Evolutionary conservation across 73 alveolate species (phyloP).

Genomic region (Paramecium sexaurelia): DNA sequence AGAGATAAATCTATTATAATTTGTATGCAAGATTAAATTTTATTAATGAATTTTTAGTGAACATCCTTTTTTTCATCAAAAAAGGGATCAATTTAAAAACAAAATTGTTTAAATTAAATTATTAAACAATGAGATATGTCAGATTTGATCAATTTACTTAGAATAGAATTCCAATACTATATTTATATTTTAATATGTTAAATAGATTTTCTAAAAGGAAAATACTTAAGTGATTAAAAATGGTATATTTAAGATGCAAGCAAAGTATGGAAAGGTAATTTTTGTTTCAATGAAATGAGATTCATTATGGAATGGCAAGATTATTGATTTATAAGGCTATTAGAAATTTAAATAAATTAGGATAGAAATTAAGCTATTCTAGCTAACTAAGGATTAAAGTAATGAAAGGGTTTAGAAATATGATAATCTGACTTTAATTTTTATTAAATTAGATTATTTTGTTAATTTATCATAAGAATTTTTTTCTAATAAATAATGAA

Average conservation of each 20-base stretch:
- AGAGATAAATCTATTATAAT: constrained; percentile 61
- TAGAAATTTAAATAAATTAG: not conserved
- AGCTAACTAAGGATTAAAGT: not conserved
- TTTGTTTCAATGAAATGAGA: not conserved
- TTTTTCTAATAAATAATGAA: not conserved
- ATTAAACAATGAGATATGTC: not conserved
- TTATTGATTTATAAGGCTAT: constrained; percentile 33
- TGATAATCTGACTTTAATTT: not conserved
- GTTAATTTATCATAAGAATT: not conserved
- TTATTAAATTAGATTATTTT: not conserved
- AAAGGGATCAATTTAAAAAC: constrained; percentile 21
- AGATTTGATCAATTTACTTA: not conserved
- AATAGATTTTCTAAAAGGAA: too few species aligned
- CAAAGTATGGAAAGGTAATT: not conserved
- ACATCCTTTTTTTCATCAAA: constrained; percentile 60
- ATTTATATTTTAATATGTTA: not conserved
- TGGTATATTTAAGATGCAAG: not conserved
- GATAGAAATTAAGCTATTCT: not conserved
- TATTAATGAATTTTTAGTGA: constrained; percentile 24
- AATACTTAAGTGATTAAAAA: constrained; percentile 24
- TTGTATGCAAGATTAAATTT: constrained; percentile 74
- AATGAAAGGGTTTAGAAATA: not conserved
- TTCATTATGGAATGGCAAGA: not conserved
- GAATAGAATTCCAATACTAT: constrained; percentile 47
- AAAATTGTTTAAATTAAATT: not conserved